phyloP scores from a whole-genome alignment of 352 stramenopile species.

The Elongisporangium senticosum region DNA sequence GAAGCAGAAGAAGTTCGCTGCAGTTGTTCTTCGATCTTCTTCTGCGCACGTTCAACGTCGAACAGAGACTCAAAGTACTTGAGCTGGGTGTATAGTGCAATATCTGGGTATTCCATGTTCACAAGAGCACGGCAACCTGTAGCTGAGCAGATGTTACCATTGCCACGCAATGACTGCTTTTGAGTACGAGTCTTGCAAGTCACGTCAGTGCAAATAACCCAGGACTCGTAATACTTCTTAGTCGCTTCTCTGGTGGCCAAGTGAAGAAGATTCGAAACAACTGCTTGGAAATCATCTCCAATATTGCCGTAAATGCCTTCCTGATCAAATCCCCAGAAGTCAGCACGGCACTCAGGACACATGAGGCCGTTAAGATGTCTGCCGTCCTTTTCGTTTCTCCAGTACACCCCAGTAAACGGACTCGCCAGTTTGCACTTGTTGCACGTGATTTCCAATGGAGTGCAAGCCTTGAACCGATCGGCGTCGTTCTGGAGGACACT shows the following conservation, averaged over 20 bases:
- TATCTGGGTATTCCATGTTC: conserved; percentile 86
- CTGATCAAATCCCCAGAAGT: conserved; percentile 81
- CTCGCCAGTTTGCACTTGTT: conserved; percentile 55
- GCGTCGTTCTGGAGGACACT: conserved; percentile 84
- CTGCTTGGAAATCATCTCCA: conserved; percentile 61
- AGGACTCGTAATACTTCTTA: conserved; percentile 87
- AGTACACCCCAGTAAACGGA: conserved; percentile 71
- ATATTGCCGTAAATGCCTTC: conserved; percentile 70
- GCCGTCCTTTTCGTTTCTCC: conserved; percentile 26
- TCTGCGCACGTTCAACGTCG: conserved; percentile 87
- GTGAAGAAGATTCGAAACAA: conserved; percentile 83
- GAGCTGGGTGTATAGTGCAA: conserved; percentile 93
- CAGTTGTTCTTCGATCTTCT: conserved; percentile 74
- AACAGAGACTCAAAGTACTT: conserved; percentile 97
- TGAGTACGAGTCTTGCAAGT: conserved; percentile 93
- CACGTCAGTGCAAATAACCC: conserved; percentile 93
- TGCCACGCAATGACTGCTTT: conserved; percentile 92
- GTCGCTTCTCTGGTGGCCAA: conserved; percentile 72
- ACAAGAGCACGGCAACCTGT: conserved; percentile 90
- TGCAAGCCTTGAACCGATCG: conserved; percentile 87
- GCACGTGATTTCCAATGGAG: conserved; percentile 71
- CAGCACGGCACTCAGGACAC: conserved; percentile 64
- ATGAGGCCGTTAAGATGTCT: conserved; percentile 44
- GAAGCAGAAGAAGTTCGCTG: conserved; percentile 16
- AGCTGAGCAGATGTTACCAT: conserved; percentile 91